These are phyloP conservation scores for Linderniella brevidens DNA, from an alignment of 257 asterid species.

Conservation along the genomic window DNA sequence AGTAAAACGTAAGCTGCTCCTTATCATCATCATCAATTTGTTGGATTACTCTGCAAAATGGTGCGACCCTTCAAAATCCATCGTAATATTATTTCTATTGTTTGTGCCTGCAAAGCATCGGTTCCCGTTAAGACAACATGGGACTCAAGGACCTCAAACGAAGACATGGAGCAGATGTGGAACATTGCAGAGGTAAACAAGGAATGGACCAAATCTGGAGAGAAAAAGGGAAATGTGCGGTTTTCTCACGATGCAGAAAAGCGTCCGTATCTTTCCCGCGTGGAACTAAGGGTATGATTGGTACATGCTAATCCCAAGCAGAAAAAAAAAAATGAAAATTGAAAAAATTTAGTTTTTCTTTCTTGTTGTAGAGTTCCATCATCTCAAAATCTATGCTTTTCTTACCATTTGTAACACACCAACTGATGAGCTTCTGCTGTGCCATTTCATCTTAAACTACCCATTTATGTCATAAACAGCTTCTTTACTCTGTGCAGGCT, in stretches of 20 bases:
- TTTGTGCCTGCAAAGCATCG: slow-evolving; percentile 15
- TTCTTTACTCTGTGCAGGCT: slow-evolving; percentile 28
- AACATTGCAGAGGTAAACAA: slow-evolving; percentile 39
- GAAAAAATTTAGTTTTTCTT: neutral
- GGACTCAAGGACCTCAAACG: slow-evolving; percentile 69
- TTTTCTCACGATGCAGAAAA: slow-evolving; percentile 58
- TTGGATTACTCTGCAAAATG: too few relatives aligned
- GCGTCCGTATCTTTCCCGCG: slow-evolving; percentile 74
- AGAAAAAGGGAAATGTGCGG: slow-evolving; percentile 70
- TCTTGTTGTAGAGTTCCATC: too few relatives aligned
- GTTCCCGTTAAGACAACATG: slow-evolving; percentile 43
- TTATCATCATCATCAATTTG: too few relatives aligned
- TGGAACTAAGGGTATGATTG: slow-evolving; percentile 61
- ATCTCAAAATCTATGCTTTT: too few relatives aligned
- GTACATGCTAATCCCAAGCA: too few relatives aligned
- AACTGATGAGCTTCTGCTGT: too few relatives aligned
- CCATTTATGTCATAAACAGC: too few relatives aligned
- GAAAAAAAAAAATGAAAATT: too few relatives aligned
- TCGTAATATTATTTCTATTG: too few relatives aligned
- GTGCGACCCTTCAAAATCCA: too few relatives aligned
- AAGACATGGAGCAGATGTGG: slow-evolving; percentile 93
- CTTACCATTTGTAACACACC: too few relatives aligned
- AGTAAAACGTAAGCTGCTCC: too few relatives aligned
- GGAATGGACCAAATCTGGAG: slow-evolving; percentile 78
- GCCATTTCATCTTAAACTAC: neutral